Percentiles rank a stretch among this genome's conserved stretches.
Evolutionary conservation across 176 grass and related monocot species (phyloP).

Genomic region (Oryza glaberrima): DNA sequence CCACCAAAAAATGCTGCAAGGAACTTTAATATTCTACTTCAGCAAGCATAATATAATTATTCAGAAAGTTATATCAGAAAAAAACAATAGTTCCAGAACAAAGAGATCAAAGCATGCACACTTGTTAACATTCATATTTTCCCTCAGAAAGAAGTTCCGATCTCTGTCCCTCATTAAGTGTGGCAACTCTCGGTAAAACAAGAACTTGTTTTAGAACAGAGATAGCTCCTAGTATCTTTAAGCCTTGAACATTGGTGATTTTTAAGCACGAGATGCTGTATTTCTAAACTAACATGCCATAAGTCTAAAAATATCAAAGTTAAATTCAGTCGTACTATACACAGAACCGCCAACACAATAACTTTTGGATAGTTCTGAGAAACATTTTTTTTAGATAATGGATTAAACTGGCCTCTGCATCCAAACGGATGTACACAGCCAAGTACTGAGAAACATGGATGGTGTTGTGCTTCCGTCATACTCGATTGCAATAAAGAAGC

Average conservation of each 20-base stretch:
- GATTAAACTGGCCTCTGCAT: too few species aligned
- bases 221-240: neutral
- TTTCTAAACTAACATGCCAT: neutral
- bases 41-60: slow-evolving; percentile 2
- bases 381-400: neutral
- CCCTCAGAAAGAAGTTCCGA: neutral
- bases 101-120: neutral
- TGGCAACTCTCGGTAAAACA: neutral
- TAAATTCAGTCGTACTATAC: neutral
- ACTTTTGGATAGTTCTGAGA: neutral
- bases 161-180: neutral
- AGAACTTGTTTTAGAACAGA: neutral
- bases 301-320: neutral
- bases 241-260: neutral
- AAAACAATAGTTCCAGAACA: neutral
- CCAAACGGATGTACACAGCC: too few species aligned
- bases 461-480: neutral
- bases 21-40: neutral
- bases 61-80: neutral
- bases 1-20: neutral
- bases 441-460: neutral
- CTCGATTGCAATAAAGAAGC: neutral
- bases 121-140: neutral
- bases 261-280: neutral
- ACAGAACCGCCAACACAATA: neutral